Evolutionary conservation across 1,284 basidiomycete species (phyloP), one percentile per base, ranked within the genome.

Genomic region (Ceratobasidium sp.): DNA sequence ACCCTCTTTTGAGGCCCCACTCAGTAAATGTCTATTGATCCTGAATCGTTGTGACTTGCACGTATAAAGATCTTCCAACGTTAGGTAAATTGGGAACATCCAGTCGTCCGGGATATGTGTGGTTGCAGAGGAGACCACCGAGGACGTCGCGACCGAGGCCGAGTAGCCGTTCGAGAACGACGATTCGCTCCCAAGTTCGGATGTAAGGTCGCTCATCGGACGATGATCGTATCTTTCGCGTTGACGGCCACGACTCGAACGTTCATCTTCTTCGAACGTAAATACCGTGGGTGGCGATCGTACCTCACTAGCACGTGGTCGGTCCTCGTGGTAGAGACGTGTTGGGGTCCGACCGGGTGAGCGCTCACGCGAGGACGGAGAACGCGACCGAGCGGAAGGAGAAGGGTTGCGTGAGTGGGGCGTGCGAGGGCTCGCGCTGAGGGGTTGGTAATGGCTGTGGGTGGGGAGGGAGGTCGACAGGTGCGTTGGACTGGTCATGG

Each of bases 1-100:
- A 67, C 76, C 76, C 17, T 78, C 73, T 59, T 78, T 69, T 15
- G 69, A 65, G 5, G 46, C 23, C 17, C 80, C 80, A 26, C 38
- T 62, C 33, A 80, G 61, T 40, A 80, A 23, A 44, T 78, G 78
- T 38, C 68, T 68, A 1, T 79, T 80, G 23, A 80, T 77, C 38
- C 77, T 79, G 42, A 75, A 75, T 28, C 69, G 69, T 61, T 71
- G 69, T 6, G 69, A 59, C 54, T 71, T 71, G 56, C 69, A 71
- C 38, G 69, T 71, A 33, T 59, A 71, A 2, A 71, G 26, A 61
- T 71, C 69, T 40, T 71, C 69, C 52, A 71, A 42, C 40, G 69
- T 59, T 7, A 71, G 56, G 33, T 71, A 71, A 26, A 71, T 40
- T n/a, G 69, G 69, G 56, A 71, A 71, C 40, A 73, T 26, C 70